Percentiles rank a stretch among this genome's conserved stretches.
Conservation (phyloP, 148 eudicot species). For the Rhododendron vialii region DNA sequence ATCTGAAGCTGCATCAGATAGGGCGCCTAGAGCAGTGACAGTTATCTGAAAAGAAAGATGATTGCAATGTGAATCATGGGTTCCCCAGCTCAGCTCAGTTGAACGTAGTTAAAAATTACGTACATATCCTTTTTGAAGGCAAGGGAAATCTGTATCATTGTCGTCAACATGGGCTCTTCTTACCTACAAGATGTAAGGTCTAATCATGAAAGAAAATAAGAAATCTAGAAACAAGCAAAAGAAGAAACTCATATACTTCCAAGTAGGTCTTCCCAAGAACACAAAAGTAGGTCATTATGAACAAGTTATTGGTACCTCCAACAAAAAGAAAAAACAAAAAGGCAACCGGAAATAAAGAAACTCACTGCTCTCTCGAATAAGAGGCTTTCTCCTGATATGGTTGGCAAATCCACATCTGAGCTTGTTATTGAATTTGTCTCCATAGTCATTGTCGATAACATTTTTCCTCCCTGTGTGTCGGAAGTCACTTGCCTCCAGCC, state of each 20-base stretch:
- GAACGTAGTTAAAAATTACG: constrained; percentile 12
- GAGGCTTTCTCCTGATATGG: constrained; percentile 32
- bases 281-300: neutral
- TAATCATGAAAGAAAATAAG: neutral
- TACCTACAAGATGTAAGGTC: constrained; percentile 33
- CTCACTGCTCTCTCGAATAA: constrained; percentile 72
- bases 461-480: constrained; percentile 50
- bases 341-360: constrained; percentile 14
- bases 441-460: constrained; percentile 87
- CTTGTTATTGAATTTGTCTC: constrained; percentile 35
- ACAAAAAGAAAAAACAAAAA: neutral
- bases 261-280: neutral
- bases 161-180: constrained; percentile 40
- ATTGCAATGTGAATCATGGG: constrained; percentile 10
- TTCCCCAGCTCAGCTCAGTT: neutral
- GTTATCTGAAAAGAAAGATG: constrained; percentile 56
- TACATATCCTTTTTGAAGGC: constrained; percentile 82
- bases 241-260: neutral
- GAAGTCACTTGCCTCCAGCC: constrained; percentile 70
- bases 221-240: neutral
- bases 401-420: constrained; percentile 22
- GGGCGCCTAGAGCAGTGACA: constrained; percentile 70
- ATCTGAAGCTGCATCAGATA: constrained; percentile 57
- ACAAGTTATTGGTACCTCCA: neutral
- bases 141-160: constrained; percentile 44